phyloP scores from a whole-genome alignment of 306 rosid genomes.

The Corylus heterophylla region DNA sequence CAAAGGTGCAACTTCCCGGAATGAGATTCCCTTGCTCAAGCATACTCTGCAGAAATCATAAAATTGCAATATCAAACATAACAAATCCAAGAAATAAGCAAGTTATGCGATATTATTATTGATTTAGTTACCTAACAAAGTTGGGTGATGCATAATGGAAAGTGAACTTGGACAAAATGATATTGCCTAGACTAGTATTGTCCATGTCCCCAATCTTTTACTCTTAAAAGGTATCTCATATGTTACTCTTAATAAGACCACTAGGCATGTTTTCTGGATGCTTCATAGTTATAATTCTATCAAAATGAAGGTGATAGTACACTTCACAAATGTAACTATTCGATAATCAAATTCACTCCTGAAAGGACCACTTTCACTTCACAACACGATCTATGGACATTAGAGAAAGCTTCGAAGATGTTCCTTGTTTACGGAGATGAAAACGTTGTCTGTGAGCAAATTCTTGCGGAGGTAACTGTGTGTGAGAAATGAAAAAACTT shows the following conservation, averaged over 20 bases:
- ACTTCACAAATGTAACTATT: neutral
- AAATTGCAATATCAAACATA: conserved; percentile 17
- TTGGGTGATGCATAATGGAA: neutral
- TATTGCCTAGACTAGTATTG: neutral
- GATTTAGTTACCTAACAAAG: neutral
- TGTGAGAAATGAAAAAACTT: neutral
- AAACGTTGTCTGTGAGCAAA: neutral
- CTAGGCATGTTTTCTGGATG: neutral
- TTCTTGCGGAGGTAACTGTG: neutral
- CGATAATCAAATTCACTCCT: neutral
- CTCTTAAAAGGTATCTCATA: neutral
- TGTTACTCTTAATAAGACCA: neutral
- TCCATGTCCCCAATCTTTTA: neutral
- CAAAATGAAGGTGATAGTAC: neutral
- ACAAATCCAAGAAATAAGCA: conserved; percentile 15
- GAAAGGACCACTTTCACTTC: neutral
- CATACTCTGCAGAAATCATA: conserved; percentile 55
- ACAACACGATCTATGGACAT: conserved; percentile 5
- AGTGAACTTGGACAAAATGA: neutral
- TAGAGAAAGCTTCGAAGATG: neutral
- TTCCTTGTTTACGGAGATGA: neutral
- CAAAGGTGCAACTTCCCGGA: conserved; percentile 77
- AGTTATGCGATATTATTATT: conserved; percentile 4
- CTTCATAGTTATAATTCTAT: neutral
- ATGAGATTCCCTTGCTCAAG: conserved; percentile 64